Evolutionary conservation across 2,329 filamentous ascomycete species (phyloP), one percentile per base, ranked within the genome.

Genomic region (Xylaria arbuscula): DNA sequence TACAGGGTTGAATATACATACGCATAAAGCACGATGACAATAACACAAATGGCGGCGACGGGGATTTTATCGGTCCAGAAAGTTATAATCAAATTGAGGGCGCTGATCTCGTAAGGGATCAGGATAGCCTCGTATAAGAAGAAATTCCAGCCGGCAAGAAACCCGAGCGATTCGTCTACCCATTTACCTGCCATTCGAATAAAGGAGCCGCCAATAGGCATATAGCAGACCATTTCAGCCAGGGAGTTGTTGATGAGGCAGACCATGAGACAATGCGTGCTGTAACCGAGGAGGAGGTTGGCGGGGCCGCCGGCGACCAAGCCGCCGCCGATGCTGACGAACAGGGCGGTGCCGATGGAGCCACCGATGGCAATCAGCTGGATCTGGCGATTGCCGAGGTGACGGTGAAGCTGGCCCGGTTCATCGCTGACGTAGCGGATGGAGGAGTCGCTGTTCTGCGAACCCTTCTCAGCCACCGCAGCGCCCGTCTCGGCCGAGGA

Each of bases 111-210:
- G 68, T 80, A 83, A 2, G 81, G 81, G 51, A 82, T 82, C 1
- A 81, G 75, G 55, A 78, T 75, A 1, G 80, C 80, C 64, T 82
- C 80, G 72, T 81, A 82, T 24, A 82, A 73, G 64, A 82, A 83
- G 72, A 82, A 83, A 68, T 82, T 82, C 80, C 80, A 82, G 24
- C 80, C 81, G 17, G 79, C 81, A 76, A 83, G 84, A 73, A 91
- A 90, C 40, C 88, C 88, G 22, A 88, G 81, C 10, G 89, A 83
- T n/a, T 90, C 88, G 76, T 91, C 89, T 10, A 88, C 87, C 86
- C 88, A 91, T 72, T 88, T 82, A 34, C 88, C 88, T 4, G 88
- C 88, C 74, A 90, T 83, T 68, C 89, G 87, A 71, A 91, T 86
- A 75, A 90, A 91, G 1, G 87, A 87, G 70, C 89, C 88, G 50